These are phyloP conservation scores for Naematelia aurantialba DNA, from an alignment of 768 basidiomycete species.

Conservation along the genomic window DNA sequence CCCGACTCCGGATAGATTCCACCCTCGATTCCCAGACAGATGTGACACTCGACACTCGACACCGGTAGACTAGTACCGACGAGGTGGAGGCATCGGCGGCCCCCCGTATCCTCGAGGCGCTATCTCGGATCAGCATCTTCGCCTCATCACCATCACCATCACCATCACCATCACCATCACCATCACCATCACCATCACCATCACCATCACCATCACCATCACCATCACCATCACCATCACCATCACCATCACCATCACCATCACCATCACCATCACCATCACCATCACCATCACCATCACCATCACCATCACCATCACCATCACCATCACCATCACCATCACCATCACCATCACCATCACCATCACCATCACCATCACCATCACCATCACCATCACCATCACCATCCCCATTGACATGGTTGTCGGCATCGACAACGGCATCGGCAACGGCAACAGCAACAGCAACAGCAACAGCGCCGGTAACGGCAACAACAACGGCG, in stretches of 20 bases:
- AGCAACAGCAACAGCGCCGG: no score
- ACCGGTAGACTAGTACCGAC: not conserved
- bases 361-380: slow-evolving; percentile 1
- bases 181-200: slow-evolving; percentile 1
- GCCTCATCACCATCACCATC: slow-evolving; percentile 1
- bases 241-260: slow-evolving; percentile 1
- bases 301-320: slow-evolving; percentile 1
- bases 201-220: slow-evolving; percentile 1
- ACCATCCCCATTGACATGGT: no score
- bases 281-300: slow-evolving; percentile 1
- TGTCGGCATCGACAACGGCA: no score
- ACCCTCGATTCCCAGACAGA: not conserved
- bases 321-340: slow-evolving; percentile 1
- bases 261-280: slow-evolving; percentile 1
- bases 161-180: slow-evolving; percentile 1
- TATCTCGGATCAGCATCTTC: no score
- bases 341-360: slow-evolving; percentile 1
- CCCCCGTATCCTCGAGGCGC: slow-evolving; percentile 25
- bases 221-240: slow-evolving; percentile 1
- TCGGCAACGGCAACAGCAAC: no score
- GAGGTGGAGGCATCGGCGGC: slow-evolving; percentile 3
- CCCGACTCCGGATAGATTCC: not conserved
- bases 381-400: slow-evolving; percentile 1
- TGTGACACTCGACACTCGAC: slow-evolving; percentile 10
- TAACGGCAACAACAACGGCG: no score